These are phyloP conservation scores for Phialemoniopsis sp. DNA, from an alignment of 2,329 filamentous ascomycete species.

Conservation along the genomic window DNA sequence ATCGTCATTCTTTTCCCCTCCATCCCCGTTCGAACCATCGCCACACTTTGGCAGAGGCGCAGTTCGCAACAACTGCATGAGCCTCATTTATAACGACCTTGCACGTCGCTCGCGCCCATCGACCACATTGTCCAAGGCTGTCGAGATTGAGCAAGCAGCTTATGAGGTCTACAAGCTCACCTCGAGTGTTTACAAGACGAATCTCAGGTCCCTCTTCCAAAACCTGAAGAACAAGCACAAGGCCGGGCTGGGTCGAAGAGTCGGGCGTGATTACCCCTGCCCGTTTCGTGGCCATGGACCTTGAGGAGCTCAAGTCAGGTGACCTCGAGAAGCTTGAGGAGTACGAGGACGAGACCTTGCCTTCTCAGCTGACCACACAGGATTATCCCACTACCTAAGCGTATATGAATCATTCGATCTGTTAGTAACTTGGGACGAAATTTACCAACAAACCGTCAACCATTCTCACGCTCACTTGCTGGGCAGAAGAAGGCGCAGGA, in stretches of 20 bases:
- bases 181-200: slow-evolving; percentile 72
- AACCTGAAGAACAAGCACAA: slow-evolving; percentile 95
- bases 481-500: too few relatives aligned
- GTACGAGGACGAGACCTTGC: slow-evolving; percentile 89
- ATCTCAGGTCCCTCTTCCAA: slow-evolving; percentile 88
- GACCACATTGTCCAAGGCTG: slow-evolving; percentile 68
- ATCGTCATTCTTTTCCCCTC: too few relatives aligned
- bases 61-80: slow-evolving; percentile 86
- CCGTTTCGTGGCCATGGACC: slow-evolving; percentile 79
- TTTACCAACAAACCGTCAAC: too few relatives aligned
- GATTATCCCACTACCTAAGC: too few relatives aligned
- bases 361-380: too few relatives aligned
- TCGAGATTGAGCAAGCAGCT: slow-evolving; percentile 81
- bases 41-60: too few relatives aligned
- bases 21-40: too few relatives aligned
- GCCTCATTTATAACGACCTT: slow-evolving; percentile 90
- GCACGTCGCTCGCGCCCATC: slow-evolving; percentile 65
- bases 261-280: slow-evolving; percentile 67
- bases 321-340: slow-evolving; percentile 75
- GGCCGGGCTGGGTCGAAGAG: slow-evolving; percentile 64
- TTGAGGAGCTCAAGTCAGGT: slow-evolving; percentile 86
- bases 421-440: too few relatives aligned
- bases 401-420: too few relatives aligned
- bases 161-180: slow-evolving; percentile 67
- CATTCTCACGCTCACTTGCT: too few relatives aligned